Base-by-base conservation (phyloP, 768 basidiomycete species). In the Amanita exitialis region DNA sequence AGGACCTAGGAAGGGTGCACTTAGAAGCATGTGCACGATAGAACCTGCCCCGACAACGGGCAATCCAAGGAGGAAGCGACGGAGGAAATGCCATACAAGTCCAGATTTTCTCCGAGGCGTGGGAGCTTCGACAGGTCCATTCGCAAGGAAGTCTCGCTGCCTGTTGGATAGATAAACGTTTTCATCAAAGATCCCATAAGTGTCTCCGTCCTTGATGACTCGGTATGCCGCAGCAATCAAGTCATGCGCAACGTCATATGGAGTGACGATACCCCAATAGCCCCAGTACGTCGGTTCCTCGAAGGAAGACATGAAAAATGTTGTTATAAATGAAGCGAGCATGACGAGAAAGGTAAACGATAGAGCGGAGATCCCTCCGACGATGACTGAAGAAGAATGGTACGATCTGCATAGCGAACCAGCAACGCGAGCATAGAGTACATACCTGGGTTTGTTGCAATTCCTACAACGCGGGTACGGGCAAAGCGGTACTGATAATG, bases 31-130 rank as follows among this genome's bases (percentile, higher is more conserved):
- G 48, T 86, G 84, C 15, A 88, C 75, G 38, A 90, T 64, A 13
- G 85, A 89, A 16, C 79, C 79, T 36, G 84, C 86, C 8, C 88
- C 87, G 10, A 91, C 75, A 51, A 90, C 72, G 25, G 89, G 87
- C 12, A 90, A 69, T 20, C 89, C 89, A 21, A 91, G 62, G 10
- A 90, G 57, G 62, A 90, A 83, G n/a, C 87, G 80, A 37, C 76
- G 78, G 47, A 85, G 54, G 56, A 89, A 78, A 28, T 73, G 69
- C 52, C 66, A 69, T 8, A 88, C 36, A 36, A 86, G 52, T 34
- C 82, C 69, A 12, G 78, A 66, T 20, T 64, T 62, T 20, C 64
- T 56, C 39, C 50, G 59, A 56, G 57, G 57, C 51, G 47, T 51
- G 34, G 58, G 60, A 41, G 36, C 12, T 15, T 51, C 21, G 13